phyloP scores from a whole-genome alignment of 345 rosid genomes.

The Xanthoceras sorbifolium region DNA sequence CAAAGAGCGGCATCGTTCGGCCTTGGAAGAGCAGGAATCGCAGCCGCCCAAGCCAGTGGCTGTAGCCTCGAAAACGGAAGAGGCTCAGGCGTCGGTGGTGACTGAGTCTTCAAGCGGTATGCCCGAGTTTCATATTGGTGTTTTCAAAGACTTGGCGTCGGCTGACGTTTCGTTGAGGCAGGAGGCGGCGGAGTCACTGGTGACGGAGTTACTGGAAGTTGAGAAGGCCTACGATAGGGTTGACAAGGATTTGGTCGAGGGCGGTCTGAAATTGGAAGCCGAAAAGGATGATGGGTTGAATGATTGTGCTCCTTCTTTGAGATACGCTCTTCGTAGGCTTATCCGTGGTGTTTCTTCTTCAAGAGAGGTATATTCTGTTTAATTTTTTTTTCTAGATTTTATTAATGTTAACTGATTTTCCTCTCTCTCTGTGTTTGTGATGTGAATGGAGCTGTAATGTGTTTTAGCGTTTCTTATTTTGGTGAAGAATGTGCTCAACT shows the following conservation, averaged over 20 bases:
- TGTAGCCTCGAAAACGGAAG: constrained; percentile 28
- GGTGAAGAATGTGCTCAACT: too few relatives aligned
- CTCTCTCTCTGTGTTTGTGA: background rate
- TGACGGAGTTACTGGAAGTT: constrained; percentile 63
- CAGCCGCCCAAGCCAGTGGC: constrained; percentile 24
- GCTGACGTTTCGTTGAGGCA: constrained; percentile 59
- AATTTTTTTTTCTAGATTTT: background rate
- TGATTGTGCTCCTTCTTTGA: constrained; percentile 77
- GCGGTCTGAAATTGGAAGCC: constrained; percentile 73
- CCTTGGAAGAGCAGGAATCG: constrained; percentile 29
- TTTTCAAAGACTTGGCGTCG: constrained; percentile 74
- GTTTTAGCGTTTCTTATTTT: too few relatives aligned
- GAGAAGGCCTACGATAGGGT: constrained; percentile 66
- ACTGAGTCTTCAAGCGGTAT: constrained; percentile 35
- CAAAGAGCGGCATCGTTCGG: constrained; percentile 55
- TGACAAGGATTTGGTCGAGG: constrained; percentile 50
- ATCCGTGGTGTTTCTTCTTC: constrained; percentile 94
- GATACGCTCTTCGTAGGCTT: constrained; percentile 87
- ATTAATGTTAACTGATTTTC: background rate
- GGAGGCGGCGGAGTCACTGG: constrained; percentile 66
- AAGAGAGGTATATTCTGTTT: constrained; percentile 63
- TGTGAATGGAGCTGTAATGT: background rate
- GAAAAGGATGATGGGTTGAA: constrained; percentile 86
- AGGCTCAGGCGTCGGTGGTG: constrained; percentile 21
- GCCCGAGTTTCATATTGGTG: constrained; percentile 72